Base-by-base conservation (phyloP, 768 basidiomycete species). In the Chalciporus chontae region DNA sequence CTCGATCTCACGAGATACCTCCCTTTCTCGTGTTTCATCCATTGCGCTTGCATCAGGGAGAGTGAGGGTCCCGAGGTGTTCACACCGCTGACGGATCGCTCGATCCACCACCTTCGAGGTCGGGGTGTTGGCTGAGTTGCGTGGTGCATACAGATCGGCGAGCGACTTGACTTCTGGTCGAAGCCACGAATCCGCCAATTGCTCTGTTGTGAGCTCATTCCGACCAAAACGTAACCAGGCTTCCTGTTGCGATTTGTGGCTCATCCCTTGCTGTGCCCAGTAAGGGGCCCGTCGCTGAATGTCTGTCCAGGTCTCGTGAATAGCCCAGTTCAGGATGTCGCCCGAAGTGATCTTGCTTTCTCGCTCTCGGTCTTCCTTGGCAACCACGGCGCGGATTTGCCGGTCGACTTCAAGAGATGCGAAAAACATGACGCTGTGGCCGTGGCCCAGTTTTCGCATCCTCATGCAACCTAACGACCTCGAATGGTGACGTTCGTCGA, bases 361-460 rank as follows among this genome's bases (percentile, higher is more conserved):
- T 21, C 21, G 21, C 6, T 57, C 41, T 0, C 4, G 38, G 24
- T 48, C 21, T 1, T 8, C 15, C 19, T 62, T 64, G 11, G 26
- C 27, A 23, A 43, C 38, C 1, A 61, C 47, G 5, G 52, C 41
- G 19, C 72, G 69, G 46, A 78, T 76, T 2, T 47, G 46, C 21
- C 53, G 50, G 39, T 73, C 69, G 4, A 76, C 65, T 42, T 75
- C 73, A 0, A 53, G 56, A 1, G 76, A 70, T 3, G 73, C 77
- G 40, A 74, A 73, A 50, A 78, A 77, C 40, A 72, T 57, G 8
- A 77, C 63, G 3, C 74, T 72, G 51, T 78, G 77, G 0, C 73
- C 74, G n/a, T 59, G 53, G 9, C 77, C 77, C 2, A 77, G 63
- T 49, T 69, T 69, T 2, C 77, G 69, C 77, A 78, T 76, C 7